phyloP scores from a whole-genome alignment of 73 alveolate species.

The Breviolum minutum region DNA sequence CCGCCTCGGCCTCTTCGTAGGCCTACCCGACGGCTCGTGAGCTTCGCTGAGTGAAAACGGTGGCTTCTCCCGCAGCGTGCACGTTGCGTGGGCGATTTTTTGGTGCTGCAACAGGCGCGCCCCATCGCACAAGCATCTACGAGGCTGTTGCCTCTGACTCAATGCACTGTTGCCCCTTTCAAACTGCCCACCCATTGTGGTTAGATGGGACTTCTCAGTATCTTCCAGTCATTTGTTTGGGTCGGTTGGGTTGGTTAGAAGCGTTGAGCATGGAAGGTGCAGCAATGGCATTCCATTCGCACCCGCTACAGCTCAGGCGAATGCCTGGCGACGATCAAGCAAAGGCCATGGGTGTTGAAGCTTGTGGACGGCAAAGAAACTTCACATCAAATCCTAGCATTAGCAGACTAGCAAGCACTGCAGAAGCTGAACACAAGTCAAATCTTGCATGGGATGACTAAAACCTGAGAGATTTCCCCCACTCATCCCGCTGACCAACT shows the following conservation, averaged over 20 bases:
- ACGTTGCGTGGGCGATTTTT: neutral
- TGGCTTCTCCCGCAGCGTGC: neutral
- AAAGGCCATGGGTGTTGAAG: too few species aligned
- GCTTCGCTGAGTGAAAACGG: neutral
- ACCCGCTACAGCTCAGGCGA: constrained; percentile 39
- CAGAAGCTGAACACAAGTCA: neutral
- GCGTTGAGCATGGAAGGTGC: constrained; percentile 54
- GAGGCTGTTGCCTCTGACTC: neutral
- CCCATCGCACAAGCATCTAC: constrained; percentile 64
- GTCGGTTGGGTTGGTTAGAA: too few species aligned
- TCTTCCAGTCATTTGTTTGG: too few species aligned
- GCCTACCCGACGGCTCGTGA: neutral
- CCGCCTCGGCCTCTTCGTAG: constrained; percentile 1
- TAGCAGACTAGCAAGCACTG: neutral
- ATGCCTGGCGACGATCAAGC: neutral
- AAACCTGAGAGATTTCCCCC: constrained; percentile 10
- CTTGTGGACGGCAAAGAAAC: too few species aligned
- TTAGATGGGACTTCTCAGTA: neutral
- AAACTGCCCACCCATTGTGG: neutral
- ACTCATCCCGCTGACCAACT: constrained; percentile 10
- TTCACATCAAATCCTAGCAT: neutral
- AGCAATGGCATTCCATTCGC: constrained; percentile 38
- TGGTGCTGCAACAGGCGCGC: constrained; percentile 45
- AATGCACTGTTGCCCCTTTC: constrained; percentile 57
- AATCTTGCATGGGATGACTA: neutral